A percentile compares a stretch with the other conserved stretches of the same genome.
phyloP scores from a whole-genome alignment of 2,329 filamentous ascomycete genomes.

The Furcasterigmium sp. region DNA sequence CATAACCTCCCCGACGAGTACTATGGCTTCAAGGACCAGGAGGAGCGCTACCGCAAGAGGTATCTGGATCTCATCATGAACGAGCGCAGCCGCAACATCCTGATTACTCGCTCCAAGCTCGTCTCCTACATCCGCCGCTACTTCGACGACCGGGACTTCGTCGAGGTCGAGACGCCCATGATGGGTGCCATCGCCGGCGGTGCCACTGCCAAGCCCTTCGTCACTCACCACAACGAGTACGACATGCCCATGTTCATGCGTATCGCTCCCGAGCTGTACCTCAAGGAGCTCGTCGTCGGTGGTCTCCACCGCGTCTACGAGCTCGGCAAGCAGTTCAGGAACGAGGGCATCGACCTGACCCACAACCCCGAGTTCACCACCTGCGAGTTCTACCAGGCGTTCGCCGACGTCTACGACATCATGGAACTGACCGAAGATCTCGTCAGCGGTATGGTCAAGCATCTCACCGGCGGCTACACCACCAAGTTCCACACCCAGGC shows the following conservation, averaged over 20 bases:
- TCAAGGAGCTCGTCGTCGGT: slow-evolving; percentile 94
- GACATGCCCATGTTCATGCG: slow-evolving; percentile 94
- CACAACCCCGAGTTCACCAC: slow-evolving; percentile 99
- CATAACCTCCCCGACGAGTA: slow-evolving; percentile 86
- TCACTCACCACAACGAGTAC: slow-evolving; percentile 93
- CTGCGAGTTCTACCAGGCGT: slow-evolving; percentile 95
- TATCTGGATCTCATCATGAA: slow-evolving; percentile 98
- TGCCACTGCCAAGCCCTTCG: slow-evolving; percentile 90
- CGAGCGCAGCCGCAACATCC: slow-evolving; percentile 74
- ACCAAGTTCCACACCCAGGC: slow-evolving; percentile 83
- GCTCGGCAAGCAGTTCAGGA: slow-evolving; percentile 89
- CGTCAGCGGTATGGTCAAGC: slow-evolving; percentile 82
- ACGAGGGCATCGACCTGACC: slow-evolving; percentile 83
- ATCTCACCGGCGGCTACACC: slow-evolving; percentile 77
- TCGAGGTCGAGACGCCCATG: slow-evolving; percentile 95
- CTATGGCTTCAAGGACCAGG: slow-evolving; percentile 93
- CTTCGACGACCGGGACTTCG: slow-evolving; percentile 83
- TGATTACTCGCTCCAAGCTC: slow-evolving; percentile 82
- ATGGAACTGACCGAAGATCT: slow-evolving; percentile 92
- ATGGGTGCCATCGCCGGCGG: slow-evolving; percentile 95
- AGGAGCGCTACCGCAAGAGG: slow-evolving; percentile 85
- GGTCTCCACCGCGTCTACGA: slow-evolving; percentile 94
- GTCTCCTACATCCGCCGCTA: slow-evolving; percentile 83
- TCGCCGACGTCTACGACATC: slow-evolving; percentile 82
- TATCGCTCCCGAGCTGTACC: slow-evolving; percentile 83